Evolutionary conservation across 1,284 basidiomycete species (phyloP).

Genomic region (Leccinum variabile): DNA sequence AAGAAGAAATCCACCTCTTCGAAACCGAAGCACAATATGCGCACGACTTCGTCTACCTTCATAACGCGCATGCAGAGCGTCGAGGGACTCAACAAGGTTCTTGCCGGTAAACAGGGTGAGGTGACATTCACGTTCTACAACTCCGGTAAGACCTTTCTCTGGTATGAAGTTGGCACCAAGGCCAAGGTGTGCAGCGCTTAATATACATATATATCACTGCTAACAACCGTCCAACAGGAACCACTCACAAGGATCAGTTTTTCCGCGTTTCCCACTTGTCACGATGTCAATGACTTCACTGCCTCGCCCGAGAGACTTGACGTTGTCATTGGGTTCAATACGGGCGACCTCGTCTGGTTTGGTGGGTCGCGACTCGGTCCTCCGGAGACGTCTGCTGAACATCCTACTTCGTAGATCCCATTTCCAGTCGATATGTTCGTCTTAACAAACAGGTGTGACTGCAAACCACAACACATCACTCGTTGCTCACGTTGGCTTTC

Average conservation of each 20-base stretch:
- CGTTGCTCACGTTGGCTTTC: conserved; percentile 34
- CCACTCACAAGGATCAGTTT: conserved; percentile 86
- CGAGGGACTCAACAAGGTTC: conserved; percentile 72
- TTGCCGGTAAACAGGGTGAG: conserved; percentile 82
- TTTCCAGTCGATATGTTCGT: conserved; percentile 81
- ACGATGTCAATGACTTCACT: conserved; percentile 83
- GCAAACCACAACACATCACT: conserved; percentile 19
- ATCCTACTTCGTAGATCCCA: conserved; percentile 58
- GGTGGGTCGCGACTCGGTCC: conserved; percentile 45
- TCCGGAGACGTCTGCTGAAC: neutral
- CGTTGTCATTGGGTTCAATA: conserved; percentile 88
- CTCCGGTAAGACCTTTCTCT: conserved; percentile 73
- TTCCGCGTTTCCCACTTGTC: conserved; percentile 84
- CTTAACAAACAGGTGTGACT: conserved; percentile 81
- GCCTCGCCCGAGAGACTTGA: conserved; percentile 80
- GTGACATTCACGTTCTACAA: conserved; percentile 85
- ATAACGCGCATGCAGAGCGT: conserved; percentile 80
- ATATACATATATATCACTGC: neutral
- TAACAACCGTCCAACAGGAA: conserved; percentile 53
- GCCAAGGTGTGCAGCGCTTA: conserved; percentile 57
- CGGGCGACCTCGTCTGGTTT: conserved; percentile 93
- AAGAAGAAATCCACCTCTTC: conserved; percentile 63
- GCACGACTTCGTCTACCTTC: conserved; percentile 87
- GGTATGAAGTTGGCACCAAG: conserved; percentile 79
- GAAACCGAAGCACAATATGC: conserved; percentile 84